Percentiles rank a stretch among this genome's conserved stretches.
These are phyloP conservation scores for Colletotrichum sp. DNA, from an alignment of 2,329 filamentous ascomycete genomes.

Conservation along the genomic window DNA sequence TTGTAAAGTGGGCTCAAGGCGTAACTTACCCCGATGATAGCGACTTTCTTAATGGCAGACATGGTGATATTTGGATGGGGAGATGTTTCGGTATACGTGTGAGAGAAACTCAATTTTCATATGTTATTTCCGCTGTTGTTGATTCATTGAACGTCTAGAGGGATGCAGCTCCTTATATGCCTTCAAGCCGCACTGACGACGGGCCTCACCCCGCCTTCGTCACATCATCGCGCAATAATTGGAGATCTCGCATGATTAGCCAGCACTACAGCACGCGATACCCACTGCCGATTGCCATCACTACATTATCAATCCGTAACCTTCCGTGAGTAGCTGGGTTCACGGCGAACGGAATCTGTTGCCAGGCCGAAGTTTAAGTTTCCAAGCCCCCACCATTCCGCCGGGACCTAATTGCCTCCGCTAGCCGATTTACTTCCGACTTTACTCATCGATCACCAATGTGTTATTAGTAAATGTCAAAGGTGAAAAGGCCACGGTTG, in stretches of 20 bases:
- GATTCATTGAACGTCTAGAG: neutral
- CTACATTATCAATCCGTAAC: neutral
- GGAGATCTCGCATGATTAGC: neutral
- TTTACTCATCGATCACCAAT: neutral
- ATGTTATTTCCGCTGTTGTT: neutral
- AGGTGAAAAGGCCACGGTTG: neutral
- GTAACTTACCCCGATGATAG: constrained; percentile 37
- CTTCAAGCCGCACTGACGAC: neutral
- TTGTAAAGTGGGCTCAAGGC: neutral
- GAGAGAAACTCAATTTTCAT: neutral
- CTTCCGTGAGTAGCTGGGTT: neutral
- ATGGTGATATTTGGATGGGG: neutral
- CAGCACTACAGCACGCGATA: neutral
- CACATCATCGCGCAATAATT: constrained; percentile 6
- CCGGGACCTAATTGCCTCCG: neutral
- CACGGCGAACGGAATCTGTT: neutral
- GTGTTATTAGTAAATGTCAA: neutral
- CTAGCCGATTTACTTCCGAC: neutral
- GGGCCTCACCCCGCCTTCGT: neutral
- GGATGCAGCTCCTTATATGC: neutral
- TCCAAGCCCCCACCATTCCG: neutral
- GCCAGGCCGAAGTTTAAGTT: neutral
- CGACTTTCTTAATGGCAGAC: constrained; percentile 35
- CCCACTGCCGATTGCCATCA: neutral
- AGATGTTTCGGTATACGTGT: neutral